phyloP scores from a whole-genome alignment of 306 rosid genomes.

The Medicago arabica region DNA sequence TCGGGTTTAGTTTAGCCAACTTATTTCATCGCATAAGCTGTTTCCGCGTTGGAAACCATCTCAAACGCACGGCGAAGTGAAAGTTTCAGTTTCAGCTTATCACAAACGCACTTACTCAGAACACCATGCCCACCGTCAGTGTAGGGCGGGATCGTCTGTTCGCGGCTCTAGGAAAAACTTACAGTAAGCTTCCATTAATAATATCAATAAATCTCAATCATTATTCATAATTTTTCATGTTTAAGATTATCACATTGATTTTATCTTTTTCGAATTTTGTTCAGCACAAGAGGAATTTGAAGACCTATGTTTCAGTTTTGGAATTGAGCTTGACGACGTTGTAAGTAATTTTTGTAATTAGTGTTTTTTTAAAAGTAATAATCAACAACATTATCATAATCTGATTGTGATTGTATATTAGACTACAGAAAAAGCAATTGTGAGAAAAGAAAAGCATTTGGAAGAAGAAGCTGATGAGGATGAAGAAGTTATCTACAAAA shows the following conservation, averaged over 20 bases:
- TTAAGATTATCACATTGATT: neutral
- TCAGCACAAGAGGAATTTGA: conserved; percentile 90
- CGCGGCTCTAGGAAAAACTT: conserved; percentile 70
- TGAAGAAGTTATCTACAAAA: conserved; percentile 59
- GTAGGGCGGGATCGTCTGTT: conserved; percentile 88
- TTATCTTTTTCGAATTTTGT: conserved; percentile 21
- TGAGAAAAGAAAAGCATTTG: conserved; percentile 84
- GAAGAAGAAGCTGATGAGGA: conserved; percentile 52
- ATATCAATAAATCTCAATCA: neutral
- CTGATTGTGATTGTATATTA: conserved; percentile 42
- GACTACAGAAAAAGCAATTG: conserved; percentile 93
- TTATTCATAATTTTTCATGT: neutral
- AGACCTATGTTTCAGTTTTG: conserved; percentile 85
- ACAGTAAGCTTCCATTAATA: conserved; percentile 64
- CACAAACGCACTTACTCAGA: conserved; percentile 9
- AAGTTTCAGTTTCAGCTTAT: neutral
- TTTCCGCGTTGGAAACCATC: neutral
- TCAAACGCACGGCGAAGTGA: neutral
- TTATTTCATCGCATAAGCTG: too few species aligned
- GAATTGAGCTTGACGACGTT: conserved; percentile 92
- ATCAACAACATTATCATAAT: neutral
- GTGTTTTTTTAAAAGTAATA: neutral
- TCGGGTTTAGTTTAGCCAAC: too few species aligned
- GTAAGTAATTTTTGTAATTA: conserved; percentile 52
- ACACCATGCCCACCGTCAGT: conserved; percentile 83